Evolutionary conservation across 805 yeast genomes (phyloP).

Genomic region (Yueomyces sinensis): DNA sequence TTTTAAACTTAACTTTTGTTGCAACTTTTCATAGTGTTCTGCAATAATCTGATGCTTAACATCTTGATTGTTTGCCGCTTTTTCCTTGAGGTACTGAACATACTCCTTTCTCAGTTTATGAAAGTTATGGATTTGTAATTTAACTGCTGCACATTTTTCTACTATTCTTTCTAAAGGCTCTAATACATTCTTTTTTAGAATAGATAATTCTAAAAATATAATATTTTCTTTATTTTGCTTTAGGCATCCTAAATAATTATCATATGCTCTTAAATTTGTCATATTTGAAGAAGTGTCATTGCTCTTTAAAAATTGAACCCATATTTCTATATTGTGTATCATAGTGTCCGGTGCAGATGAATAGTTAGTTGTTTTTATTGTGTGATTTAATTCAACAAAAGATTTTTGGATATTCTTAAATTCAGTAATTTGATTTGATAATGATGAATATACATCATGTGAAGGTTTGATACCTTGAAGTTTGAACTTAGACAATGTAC

Average conservation of each 20-base stretch:
- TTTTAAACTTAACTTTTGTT: slow-evolving; percentile 18
- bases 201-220: slow-evolving; percentile 15
- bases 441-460: no score
- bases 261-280: no score
- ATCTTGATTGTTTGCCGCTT: slow-evolving; percentile 11
- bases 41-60: slow-evolving; percentile 17
- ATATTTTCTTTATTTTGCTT: slow-evolving; percentile 16
- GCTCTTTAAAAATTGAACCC: no score
- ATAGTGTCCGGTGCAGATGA: neutral
- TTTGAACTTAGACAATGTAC: no score
- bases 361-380: neutral
- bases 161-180: slow-evolving; percentile 17
- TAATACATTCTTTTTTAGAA: slow-evolving; percentile 18
- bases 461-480: no score
- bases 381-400: no score
- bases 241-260: slow-evolving; percentile 13
- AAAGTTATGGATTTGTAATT: slow-evolving; percentile 19
- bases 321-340: neutral
- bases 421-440: no score
- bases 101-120: slow-evolving; percentile 24
- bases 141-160: slow-evolving; percentile 15
- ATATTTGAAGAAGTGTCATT: no score
- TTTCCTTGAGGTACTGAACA: slow-evolving; percentile 14
- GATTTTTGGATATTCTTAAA: no score
- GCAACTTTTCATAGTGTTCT: slow-evolving; percentile 17